These are phyloP conservation scores for Cucurbitaria berberidis DNA, from an alignment of 2,329 filamentous ascomycete genomes.

Conservation along the genomic window DNA sequence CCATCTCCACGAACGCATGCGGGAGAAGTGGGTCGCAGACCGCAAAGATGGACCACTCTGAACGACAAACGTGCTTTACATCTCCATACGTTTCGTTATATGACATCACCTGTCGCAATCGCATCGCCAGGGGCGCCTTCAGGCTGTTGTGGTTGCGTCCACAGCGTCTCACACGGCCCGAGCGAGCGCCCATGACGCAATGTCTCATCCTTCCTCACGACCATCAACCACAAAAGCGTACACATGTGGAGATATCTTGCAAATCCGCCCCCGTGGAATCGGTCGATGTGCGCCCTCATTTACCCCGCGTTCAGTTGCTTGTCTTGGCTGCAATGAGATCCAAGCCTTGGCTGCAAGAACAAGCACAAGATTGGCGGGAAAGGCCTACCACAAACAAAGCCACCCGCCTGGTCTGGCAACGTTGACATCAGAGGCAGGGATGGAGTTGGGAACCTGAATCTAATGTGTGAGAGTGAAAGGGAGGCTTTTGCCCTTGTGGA, in stretches of 20 bases:
- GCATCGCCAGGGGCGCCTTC: neutral
- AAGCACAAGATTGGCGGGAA: slow-evolving; percentile 23
- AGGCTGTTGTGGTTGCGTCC: neutral
- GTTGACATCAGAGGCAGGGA: slow-evolving; percentile 22
- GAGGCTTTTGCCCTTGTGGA: neutral
- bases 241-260: slow-evolving; percentile 13
- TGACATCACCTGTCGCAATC: neutral
- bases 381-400: slow-evolving; percentile 17
- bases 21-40: neutral
- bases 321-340: slow-evolving; percentile 13
- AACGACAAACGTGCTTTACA: neutral
- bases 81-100: neutral
- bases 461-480: neutral
- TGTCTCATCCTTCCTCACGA: slow-evolving; percentile 27
- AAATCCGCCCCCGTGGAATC: slow-evolving; percentile 8
- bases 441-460: neutral
- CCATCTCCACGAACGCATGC: neutral
- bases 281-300: slow-evolving; percentile 13
- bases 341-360: slow-evolving; percentile 21
- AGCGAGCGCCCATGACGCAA: slow-evolving; percentile 31
- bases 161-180: neutral
- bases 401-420: slow-evolving; percentile 9
- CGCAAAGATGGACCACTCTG: neutral
- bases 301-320: slow-evolving; percentile 12
- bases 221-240: slow-evolving; percentile 1